Evolutionary conservation across 208 protist species (phyloP), one percentile per base, ranked within the genome.

Genomic region (Trypanosoma melophagium): DNA sequence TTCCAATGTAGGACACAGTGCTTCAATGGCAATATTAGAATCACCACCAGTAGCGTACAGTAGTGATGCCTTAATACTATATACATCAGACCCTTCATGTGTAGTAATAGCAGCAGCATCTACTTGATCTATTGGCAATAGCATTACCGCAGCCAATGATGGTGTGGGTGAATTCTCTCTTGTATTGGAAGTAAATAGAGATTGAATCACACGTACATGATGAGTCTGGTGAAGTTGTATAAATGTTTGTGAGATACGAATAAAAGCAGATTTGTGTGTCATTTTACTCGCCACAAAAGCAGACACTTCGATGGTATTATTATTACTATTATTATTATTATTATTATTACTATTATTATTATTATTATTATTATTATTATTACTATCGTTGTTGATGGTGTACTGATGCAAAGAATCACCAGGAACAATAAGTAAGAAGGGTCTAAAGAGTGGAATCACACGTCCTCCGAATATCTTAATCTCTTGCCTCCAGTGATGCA

Each of bases 381-480:
- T 59, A 1, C 28, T 41, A 9, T 21, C n/a, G 9, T 2, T 5
- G 1, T 56, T 28, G 9, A 22, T 45, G 19, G 16, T 47, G 58
- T 45, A 22, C 14, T 38, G 10, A 7, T n/a, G 47, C 3, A 62
- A 22, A 3, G 47, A 19, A 4, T 40, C 14, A 13, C 40, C 69
- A 24, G 60, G 51, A 7, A 60, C 28, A 41, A 74, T 7, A 5
- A 67, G 17, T 16, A 74, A 51, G 47, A 74, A 74, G 1, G 60
- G 69, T 13, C 60, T 2, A 67, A 68, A 74, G 16, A 12, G 7
- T 8, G 38, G 31, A 47, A 74, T 28, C 2, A 28, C 1, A 52
- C 69, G 60, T 7, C 60, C 69, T 9, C 60, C 60, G 28, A 50
- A 7, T 25, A 14, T 17, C 3, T 24, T 61, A 24, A 62, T 9